Base-by-base conservation (phyloP, 768 basidiomycete genomes). In the Termitomyces sp. region DNA sequence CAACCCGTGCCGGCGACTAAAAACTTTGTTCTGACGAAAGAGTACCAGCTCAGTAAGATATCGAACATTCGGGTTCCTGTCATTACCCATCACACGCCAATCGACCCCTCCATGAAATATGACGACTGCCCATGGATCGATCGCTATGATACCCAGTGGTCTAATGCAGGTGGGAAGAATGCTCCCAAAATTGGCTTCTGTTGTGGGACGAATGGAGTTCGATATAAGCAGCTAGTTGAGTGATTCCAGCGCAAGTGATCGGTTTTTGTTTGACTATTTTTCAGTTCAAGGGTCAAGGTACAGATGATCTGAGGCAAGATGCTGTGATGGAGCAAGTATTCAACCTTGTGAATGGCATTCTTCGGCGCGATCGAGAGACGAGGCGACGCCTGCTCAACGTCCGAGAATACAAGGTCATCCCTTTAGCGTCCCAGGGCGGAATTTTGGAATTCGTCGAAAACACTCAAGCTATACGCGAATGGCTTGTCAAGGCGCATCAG, bases 311-410 rank as follows among this genome's bases (percentile, higher is more conserved):
- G 45, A 86, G 97, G 40, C 97, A 99, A 70, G 97, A 99, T 66
- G 95, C 95, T 0, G 94, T 98, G 52, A 98, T 99, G 95, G 93
- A 98, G 65, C 97, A 99, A 70, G 93, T 97, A 2, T 99, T 99
- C 65, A 83, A 84, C 19, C 78, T 98, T 19, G 88, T 94, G 55
- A 98, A 98, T 60, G 71, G 79, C 9, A 79, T 98, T 2, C 79
- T 99, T 16, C 65, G 65, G 2, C 76, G 76, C 17, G 94, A 99
- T 68, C 77, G 85, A 32, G 85, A 90, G 63, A 94, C 94, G 0
- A 77, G 79, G 51, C 79, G 81, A 52, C 85, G 97, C 10, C 73
- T 82, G 40, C 76, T 99, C 23, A 74, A 76, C 41, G 84, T 97
- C 54, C 80, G 94, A 19, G 87, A 83, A 9, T 99, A 98, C 72